A percentile compares a stretch with the other conserved stretches of the same genome.
Conservation (phyloP, 169 alveolate genomes). For the Eimeria falciformis region DNA sequence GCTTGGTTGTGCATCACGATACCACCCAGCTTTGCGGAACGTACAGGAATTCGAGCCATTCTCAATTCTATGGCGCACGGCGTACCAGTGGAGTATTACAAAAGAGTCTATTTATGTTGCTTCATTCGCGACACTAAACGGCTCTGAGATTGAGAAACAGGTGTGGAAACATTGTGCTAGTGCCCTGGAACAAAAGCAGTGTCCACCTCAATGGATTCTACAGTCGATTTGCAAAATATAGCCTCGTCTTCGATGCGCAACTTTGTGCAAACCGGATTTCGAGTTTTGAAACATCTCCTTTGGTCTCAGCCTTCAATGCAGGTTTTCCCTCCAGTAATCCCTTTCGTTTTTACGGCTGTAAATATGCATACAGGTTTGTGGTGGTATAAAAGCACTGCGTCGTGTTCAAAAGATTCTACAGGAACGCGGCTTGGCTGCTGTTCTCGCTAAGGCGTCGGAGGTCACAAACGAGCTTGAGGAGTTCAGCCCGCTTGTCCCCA, state of each 20-base stretch:
- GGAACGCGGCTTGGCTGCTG: constrained; percentile 80
- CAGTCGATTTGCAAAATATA: too few species aligned
- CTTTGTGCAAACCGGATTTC: neutral
- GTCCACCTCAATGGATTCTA: too few species aligned
- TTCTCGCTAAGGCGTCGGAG: constrained; percentile 83
- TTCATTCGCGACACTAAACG: constrained; percentile 91
- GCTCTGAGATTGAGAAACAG: constrained; percentile 79
- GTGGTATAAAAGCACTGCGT: constrained; percentile 41
- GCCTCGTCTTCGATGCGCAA: too few species aligned
- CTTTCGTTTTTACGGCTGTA: neutral
- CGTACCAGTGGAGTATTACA: constrained; percentile 91
- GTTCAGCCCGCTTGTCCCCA: constrained; percentile 92
- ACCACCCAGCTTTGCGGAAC: constrained; percentile 31
- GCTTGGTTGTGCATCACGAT: neutral
- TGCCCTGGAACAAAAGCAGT: too few species aligned
- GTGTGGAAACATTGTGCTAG: neutral
- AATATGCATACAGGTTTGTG: constrained; percentile 9
- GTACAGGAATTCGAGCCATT: constrained; percentile 93
- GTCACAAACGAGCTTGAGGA: constrained; percentile 89
- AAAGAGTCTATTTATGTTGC: constrained; percentile 90
- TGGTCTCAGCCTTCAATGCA: too few species aligned
- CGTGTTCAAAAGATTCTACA: constrained; percentile 59
- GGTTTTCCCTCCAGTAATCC: neutral
- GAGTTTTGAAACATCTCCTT: neutral
- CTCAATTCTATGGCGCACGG: constrained; percentile 91